Percentiles rank a stretch among this genome's conserved stretches.
Conservation (phyloP, 331 rosid species). For the Rhamnella rubrinervis region DNA sequence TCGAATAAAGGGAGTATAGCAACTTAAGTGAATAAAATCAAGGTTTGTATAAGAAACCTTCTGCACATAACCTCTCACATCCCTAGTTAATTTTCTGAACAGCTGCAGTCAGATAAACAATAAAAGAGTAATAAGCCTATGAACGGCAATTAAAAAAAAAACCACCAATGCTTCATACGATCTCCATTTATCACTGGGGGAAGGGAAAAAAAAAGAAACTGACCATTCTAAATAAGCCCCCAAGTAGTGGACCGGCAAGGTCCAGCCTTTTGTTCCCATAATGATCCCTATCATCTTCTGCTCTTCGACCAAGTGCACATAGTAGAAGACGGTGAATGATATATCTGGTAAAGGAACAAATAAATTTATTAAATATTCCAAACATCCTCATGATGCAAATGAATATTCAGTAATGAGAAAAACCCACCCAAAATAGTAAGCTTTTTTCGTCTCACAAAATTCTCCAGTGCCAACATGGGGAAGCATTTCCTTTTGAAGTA, state of each 20-base stretch:
- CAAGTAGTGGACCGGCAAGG: slow-evolving; percentile 98
- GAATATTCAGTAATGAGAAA: not conserved
- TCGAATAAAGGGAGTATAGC: slow-evolving; percentile 15
- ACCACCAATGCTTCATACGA: not conserved
- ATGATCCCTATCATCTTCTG: slow-evolving; percentile 98
- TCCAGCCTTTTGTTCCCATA: slow-evolving; percentile 98
- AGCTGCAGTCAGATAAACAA: slow-evolving; percentile 51
- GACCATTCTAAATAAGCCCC: slow-evolving; percentile 96
- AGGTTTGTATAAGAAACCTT: slow-evolving; percentile 56
- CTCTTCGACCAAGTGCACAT: slow-evolving; percentile 95
- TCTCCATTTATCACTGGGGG: not conserved
- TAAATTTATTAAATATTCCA: slow-evolving; percentile 21
- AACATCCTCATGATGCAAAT: slow-evolving; percentile 6
- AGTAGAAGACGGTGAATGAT: slow-evolving; percentile 92
- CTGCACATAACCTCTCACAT: slow-evolving; percentile 90
- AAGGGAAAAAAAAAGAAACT: not conserved
- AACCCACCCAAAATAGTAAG: slow-evolving; percentile 90
- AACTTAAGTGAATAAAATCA: slow-evolving; percentile 9
- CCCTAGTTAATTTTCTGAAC: slow-evolving; percentile 95
- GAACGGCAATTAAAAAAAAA: not conserved
- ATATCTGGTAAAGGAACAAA: slow-evolving; percentile 52
- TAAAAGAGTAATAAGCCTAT: not conserved
- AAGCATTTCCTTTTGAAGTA: slow-evolving; percentile 99
- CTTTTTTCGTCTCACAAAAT: slow-evolving; percentile 96
- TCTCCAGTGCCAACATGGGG: slow-evolving; percentile 97